Conservation (phyloP, 192 early-diverging fungal genomes). For the Podila epicladia region DNA sequence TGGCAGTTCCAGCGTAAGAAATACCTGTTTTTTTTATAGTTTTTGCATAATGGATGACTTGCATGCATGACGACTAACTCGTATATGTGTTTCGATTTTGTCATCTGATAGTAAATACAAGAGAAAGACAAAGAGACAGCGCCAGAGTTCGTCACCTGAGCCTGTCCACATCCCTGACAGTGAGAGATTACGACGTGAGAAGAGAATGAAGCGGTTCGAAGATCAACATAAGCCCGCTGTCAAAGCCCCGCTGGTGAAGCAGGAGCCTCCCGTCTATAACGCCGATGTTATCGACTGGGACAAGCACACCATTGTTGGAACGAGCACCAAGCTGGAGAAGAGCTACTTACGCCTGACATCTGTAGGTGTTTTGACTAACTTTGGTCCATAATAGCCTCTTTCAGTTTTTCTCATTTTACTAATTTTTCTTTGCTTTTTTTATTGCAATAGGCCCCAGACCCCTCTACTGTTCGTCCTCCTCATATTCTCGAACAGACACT, state of each 20-base stretch:
- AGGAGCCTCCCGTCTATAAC: slow-evolving; percentile 45
- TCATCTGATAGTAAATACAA: slow-evolving; percentile 13
- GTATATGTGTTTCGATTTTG: background rate
- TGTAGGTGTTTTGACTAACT: slow-evolving; percentile 54
- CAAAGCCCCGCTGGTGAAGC: slow-evolving; percentile 4
- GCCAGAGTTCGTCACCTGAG: slow-evolving; percentile 10
- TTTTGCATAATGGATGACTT: background rate
- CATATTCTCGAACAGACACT: slow-evolving; percentile 79
- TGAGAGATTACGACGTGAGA: slow-evolving; percentile 29
- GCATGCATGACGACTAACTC: background rate
- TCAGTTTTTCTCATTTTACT: slow-evolving; percentile 1
- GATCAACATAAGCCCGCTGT: slow-evolving; percentile 7
- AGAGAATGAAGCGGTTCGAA: slow-evolving; percentile 30
- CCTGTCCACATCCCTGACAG: slow-evolving; percentile 6
- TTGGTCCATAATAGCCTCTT: too few species aligned
- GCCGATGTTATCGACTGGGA: slow-evolving; percentile 84
- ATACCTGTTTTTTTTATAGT: background rate
- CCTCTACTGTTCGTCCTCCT: slow-evolving; percentile 91
- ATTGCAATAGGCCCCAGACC: slow-evolving; percentile 80
- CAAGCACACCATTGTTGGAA: slow-evolving; percentile 89
- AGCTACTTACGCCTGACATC: slow-evolving; percentile 92
- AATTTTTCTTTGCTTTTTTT: slow-evolving; percentile 10
- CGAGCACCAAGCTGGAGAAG: slow-evolving; percentile 88
- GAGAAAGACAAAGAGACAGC: slow-evolving; percentile 6
- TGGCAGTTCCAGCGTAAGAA: slow-evolving; percentile 70